Percentiles rank a stretch among this genome's conserved stretches.
phyloP scores from a whole-genome alignment of 129 eudicot genomes.

The Dittrichia graveolens region DNA sequence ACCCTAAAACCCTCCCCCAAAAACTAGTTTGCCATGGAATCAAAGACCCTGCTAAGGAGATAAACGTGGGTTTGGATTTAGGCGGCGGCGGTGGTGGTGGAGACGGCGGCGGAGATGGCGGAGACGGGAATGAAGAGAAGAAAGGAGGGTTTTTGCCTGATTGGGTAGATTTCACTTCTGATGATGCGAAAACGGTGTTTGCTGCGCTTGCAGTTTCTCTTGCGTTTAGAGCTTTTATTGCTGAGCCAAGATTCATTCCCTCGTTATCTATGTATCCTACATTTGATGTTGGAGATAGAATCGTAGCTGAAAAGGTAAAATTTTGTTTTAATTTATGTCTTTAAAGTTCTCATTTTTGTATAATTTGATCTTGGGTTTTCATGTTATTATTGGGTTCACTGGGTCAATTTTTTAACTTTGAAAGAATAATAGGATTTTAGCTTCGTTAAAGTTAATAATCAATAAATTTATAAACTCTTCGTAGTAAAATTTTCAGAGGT shows the following conservation, averaged over 20 bases:
- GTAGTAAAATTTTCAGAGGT: too few species aligned
- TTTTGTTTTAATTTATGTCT: not conserved
- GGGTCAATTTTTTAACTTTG: not conserved
- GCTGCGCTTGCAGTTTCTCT: slow-evolving; percentile 81
- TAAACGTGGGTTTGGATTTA: slow-evolving; percentile 37
- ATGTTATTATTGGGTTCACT: not conserved
- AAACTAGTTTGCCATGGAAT: slow-evolving; percentile 42
- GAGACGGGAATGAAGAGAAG: slow-evolving; percentile 50
- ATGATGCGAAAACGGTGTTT: slow-evolving; percentile 87
- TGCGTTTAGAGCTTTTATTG: slow-evolving; percentile 89
- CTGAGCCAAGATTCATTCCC: slow-evolving; percentile 96
- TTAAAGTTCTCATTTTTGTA: not conserved
- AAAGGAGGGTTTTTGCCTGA: slow-evolving; percentile 68
- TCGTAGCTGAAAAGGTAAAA: slow-evolving; percentile 93
- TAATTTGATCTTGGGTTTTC: not conserved
- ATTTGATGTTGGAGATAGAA: slow-evolving; percentile 93
- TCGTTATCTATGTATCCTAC: slow-evolving; percentile 98
- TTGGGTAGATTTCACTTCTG: slow-evolving; percentile 79
- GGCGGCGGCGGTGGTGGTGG: slow-evolving; percentile 63
- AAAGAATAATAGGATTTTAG: not conserved
- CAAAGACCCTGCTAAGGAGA: slow-evolving; percentile 55
- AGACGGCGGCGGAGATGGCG: slow-evolving; percentile 64
- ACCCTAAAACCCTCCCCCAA: slow-evolving; percentile 22
- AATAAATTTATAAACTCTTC: too few species aligned
- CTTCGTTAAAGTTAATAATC: not conserved